These are phyloP conservation scores for Kokia cookei DNA, from an alignment of 441 rosid genomes.

Conservation along the genomic window DNA sequence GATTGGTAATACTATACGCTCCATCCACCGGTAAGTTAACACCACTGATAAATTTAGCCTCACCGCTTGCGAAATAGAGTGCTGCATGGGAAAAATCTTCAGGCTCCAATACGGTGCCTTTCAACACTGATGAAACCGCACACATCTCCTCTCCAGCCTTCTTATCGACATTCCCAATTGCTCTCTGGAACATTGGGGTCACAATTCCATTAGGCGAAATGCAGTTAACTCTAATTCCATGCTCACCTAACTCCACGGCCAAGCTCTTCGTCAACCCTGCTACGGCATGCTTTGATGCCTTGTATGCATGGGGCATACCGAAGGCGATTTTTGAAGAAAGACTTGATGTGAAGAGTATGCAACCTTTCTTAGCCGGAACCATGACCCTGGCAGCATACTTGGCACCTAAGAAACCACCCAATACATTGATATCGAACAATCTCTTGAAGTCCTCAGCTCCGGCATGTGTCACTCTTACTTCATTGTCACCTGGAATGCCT, in stretches of 20 bases:
- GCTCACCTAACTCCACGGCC: slow-evolving; percentile 36
- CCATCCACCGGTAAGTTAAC: slow-evolving; percentile 11
- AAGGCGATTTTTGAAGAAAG: not conserved
- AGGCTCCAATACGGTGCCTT: slow-evolving; percentile 9
- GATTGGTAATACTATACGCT: slow-evolving; percentile 6
- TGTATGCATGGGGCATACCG: slow-evolving; percentile 19
- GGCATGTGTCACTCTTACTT: not conserved
- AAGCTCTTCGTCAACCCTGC: slow-evolving; percentile 39
- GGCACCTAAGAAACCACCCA: slow-evolving; percentile 21
- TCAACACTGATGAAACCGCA: slow-evolving; percentile 14
- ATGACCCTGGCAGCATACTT: slow-evolving; percentile 27
- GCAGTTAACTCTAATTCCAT: slow-evolving; percentile 41
- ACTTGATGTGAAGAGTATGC: slow-evolving; percentile 35
- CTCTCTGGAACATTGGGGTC: slow-evolving; percentile 10
- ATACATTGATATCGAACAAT: slow-evolving; percentile 11
- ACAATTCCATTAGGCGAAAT: slow-evolving; percentile 27
- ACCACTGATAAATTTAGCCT: slow-evolving; percentile 11
- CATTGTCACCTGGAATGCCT: slow-evolving; percentile 17
- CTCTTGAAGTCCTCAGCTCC: slow-evolving; percentile 1
- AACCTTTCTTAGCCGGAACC: slow-evolving; percentile 26
- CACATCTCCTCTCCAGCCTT: not conserved
- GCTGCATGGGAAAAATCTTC: slow-evolving; percentile 40
- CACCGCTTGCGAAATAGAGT: slow-evolving; percentile 20
- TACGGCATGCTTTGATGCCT: slow-evolving; percentile 33
- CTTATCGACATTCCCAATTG: slow-evolving; percentile 4